Evolutionary conservation across 1,139 yeast species (phyloP).

Genomic region (Sugiyamaella xylanicola): DNA sequence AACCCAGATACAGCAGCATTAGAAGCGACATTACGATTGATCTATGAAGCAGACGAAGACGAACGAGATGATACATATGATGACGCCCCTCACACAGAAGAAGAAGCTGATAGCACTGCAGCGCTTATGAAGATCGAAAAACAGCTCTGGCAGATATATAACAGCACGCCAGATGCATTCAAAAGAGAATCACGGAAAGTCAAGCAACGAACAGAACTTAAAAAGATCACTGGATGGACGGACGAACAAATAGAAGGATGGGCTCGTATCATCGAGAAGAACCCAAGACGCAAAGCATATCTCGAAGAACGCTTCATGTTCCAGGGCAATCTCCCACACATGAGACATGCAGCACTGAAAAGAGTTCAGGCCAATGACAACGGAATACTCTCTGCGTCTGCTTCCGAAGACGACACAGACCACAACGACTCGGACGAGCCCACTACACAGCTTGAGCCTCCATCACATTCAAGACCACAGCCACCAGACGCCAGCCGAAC

Average conservation of each 20-base stretch:
- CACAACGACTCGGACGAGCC: slow-evolving; percentile 1
- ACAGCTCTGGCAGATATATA: slow-evolving; percentile 59
- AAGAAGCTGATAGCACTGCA: slow-evolving; percentile 31
- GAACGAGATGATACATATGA: slow-evolving; percentile 81
- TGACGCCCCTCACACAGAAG: slow-evolving; percentile 50
- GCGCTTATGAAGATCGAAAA: slow-evolving; percentile 50
- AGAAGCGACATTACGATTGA: slow-evolving; percentile 61
- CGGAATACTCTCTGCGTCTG: slow-evolving; percentile 18
- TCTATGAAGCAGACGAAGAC: slow-evolving; percentile 72
- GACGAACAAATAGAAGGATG: slow-evolving; percentile 95
- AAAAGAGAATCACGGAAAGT: slow-evolving; percentile 55
- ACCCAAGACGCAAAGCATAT: slow-evolving; percentile 52
- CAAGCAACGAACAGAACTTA: slow-evolving; percentile 54
- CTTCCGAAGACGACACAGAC: slow-evolving; percentile 13
- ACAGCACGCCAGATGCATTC: slow-evolving; percentile 56
- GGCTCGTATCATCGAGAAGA: slow-evolving; percentile 72
- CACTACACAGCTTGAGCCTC: not conserved
- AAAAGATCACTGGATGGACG: slow-evolving; percentile 62
- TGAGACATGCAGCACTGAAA: slow-evolving; percentile 17
- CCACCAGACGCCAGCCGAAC: not conserved
- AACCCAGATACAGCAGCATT: slow-evolving; percentile 50
- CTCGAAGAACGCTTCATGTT: slow-evolving; percentile 66
- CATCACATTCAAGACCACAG: slow-evolving; percentile 1
- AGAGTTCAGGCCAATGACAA: slow-evolving; percentile 11
- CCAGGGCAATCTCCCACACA: slow-evolving; percentile 29